Percentiles rank a stretch among this genome's conserved stretches.
These are phyloP conservation scores for Graphiopsis chlorocephala DNA, from an alignment of 2,329 filamentous ascomycete species.

Conservation along the genomic window DNA sequence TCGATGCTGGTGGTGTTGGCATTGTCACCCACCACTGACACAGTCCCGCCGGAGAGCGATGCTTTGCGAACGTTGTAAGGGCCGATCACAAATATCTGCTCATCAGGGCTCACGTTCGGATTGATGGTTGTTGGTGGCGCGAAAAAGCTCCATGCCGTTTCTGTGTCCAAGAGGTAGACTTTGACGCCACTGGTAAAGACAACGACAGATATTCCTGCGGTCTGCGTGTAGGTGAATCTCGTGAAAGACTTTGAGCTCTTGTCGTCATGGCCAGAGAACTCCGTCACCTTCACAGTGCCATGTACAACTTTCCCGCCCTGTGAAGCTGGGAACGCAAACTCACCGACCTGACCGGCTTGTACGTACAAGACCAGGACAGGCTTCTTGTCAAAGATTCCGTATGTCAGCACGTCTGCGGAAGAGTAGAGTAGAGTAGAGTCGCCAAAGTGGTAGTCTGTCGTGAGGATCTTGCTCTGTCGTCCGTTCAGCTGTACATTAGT, in stretches of 20 bases:
- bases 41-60: not conserved
- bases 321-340: constrained; percentile 21
- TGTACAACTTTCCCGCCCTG: constrained; percentile 13
- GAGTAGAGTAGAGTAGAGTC: constrained; percentile 61
- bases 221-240: constrained; percentile 22
- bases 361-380: constrained; percentile 56
- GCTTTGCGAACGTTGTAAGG: constrained; percentile 31
- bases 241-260: constrained; percentile 12
- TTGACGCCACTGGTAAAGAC: constrained; percentile 51
- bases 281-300: constrained; percentile 18
- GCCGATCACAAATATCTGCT: constrained; percentile 46
- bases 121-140: constrained; percentile 49
- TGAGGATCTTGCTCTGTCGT: constrained; percentile 64
- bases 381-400: constrained; percentile 60
- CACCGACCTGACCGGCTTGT: constrained; percentile 20
- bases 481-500: constrained; percentile 47
- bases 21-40: constrained; percentile 41
- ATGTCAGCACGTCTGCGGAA: constrained; percentile 67
- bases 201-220: constrained; percentile 36
- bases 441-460: constrained; percentile 64
- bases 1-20: constrained; percentile 49
- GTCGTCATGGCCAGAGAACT: not conserved
- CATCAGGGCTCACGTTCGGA: constrained; percentile 43
- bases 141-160: constrained; percentile 57
- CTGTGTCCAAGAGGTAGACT: constrained; percentile 53